Evolutionary conservation across 1,284 basidiomycete genomes (phyloP).

Genomic region (Cystobasidium pallidum): DNA sequence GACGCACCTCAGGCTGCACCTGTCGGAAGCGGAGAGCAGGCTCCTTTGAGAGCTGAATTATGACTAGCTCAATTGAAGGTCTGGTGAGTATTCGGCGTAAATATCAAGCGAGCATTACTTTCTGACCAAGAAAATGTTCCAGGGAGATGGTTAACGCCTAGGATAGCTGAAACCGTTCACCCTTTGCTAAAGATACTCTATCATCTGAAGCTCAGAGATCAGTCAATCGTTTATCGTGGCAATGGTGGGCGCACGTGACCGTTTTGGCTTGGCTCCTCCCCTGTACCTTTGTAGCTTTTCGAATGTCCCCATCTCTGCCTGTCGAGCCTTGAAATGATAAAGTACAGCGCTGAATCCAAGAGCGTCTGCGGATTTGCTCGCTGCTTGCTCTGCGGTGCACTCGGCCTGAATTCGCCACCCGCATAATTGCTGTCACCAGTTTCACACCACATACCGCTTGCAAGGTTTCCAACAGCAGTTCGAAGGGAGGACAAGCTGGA

Average conservation of each 20-base stretch:
- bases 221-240: not conserved
- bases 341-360: too few relatives aligned
- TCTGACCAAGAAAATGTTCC: not conserved
- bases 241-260: not conserved
- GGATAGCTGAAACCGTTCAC: not conserved
- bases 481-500: not conserved
- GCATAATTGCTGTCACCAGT: not conserved
- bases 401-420: not conserved
- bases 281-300: conserved; percentile 1
- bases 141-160: conserved; percentile 9
- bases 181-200: not conserved
- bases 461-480: not conserved
- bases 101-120: not conserved
- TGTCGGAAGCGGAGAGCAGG: conserved; percentile 18
- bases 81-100: conserved; percentile 34
- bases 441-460: not conserved
- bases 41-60: conserved; percentile 39
- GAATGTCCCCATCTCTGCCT: too few relatives aligned
- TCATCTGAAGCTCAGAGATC: not conserved
- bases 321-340: too few relatives aligned
- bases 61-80: conserved; percentile 44
- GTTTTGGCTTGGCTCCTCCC: not conserved
- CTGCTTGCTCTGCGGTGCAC: not conserved
- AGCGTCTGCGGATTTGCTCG: not conserved
- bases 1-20: conserved; percentile 15